These are phyloP conservation scores for Closterium sp. DNA, from an alignment of 139 green algal genomes.

Conservation along the genomic window DNA sequence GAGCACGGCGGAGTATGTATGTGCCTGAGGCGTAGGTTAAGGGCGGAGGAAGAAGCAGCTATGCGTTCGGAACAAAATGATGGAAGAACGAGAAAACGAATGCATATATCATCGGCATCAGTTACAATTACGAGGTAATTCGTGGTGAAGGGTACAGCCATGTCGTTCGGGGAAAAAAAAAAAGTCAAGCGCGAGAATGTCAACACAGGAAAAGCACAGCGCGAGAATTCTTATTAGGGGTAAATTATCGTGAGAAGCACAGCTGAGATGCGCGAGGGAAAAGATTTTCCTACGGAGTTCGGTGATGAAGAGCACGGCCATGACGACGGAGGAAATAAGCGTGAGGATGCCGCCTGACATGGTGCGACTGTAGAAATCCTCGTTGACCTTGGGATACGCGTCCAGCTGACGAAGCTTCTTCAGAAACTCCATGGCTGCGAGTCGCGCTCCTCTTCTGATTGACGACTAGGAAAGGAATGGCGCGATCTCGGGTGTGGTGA, in stretches of 20 bases:
- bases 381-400: slow-evolving; percentile 86
- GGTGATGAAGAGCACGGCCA: slow-evolving; percentile 87
- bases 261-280: too few species aligned
- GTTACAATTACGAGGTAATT: too few species aligned
- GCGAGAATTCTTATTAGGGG: too few species aligned
- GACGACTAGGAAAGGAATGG: too few species aligned
- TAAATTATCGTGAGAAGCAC: not conserved
- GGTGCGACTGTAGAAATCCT: slow-evolving; percentile 92
- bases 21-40: too few species aligned
- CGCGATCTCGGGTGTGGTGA: not conserved
- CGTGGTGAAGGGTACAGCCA: slow-evolving; percentile 86
- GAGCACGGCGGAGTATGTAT: too few species aligned
- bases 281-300: slow-evolving; percentile 64
- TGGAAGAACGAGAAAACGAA: too few species aligned
- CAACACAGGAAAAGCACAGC: too few species aligned
- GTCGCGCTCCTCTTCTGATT: not conserved
- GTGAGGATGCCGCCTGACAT: slow-evolving; percentile 90
- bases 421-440: slow-evolving; percentile 26
- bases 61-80: too few species aligned
- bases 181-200: slow-evolving; percentile 59
- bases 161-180: slow-evolving; percentile 78
- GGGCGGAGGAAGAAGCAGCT: too few species aligned
- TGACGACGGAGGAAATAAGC: slow-evolving; percentile 77
- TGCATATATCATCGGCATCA: too few species aligned
- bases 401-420: slow-evolving; percentile 66